phyloP scores from a whole-genome alignment of 345 rosid species.

The Eucalyptus virginea region DNA sequence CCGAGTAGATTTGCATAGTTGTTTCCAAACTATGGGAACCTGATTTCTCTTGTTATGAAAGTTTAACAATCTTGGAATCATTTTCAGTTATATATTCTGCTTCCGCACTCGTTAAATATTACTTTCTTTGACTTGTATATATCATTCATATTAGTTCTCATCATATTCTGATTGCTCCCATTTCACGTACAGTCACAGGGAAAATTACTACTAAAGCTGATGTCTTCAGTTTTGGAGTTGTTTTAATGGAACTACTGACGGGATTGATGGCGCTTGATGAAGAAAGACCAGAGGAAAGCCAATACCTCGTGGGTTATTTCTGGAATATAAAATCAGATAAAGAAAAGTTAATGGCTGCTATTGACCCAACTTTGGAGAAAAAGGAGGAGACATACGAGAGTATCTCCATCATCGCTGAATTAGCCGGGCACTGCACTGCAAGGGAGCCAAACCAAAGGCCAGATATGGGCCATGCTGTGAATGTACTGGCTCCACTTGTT shows the following conservation, averaged over 20 bases:
- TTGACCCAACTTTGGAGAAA: conserved; percentile 39
- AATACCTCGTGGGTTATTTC: conserved; percentile 64
- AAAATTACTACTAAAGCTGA: conserved; percentile 74
- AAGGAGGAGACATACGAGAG: conserved; percentile 48
- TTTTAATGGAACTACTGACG: conserved; percentile 62
- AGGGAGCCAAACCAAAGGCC: conserved; percentile 70
- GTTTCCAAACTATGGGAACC: not conserved
- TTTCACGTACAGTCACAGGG: conserved; percentile 40
- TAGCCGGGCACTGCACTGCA: conserved; percentile 74
- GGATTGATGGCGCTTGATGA: conserved; percentile 66
- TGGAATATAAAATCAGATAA: conserved; percentile 50
- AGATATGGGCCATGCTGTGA: conserved; percentile 71
- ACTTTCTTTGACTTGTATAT: not conserved
- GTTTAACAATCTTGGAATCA: not conserved
- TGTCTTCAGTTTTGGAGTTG: conserved; percentile 75
- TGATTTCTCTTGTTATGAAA: not conserved
- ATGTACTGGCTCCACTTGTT: conserved; percentile 52
- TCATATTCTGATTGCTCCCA: not conserved
- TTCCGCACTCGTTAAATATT: not conserved
- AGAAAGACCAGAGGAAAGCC: conserved; percentile 65
- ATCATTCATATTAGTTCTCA: not conserved
- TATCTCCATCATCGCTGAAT: conserved; percentile 40
- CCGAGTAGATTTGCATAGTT: not conserved
- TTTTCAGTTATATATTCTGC: not conserved
- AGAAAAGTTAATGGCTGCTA: conserved; percentile 43